Evolutionary conservation across 2,329 filamentous ascomycete genomes (phyloP), one percentile per base, ranked within the genome.

Genomic region (Aureobasidium vineae): DNA sequence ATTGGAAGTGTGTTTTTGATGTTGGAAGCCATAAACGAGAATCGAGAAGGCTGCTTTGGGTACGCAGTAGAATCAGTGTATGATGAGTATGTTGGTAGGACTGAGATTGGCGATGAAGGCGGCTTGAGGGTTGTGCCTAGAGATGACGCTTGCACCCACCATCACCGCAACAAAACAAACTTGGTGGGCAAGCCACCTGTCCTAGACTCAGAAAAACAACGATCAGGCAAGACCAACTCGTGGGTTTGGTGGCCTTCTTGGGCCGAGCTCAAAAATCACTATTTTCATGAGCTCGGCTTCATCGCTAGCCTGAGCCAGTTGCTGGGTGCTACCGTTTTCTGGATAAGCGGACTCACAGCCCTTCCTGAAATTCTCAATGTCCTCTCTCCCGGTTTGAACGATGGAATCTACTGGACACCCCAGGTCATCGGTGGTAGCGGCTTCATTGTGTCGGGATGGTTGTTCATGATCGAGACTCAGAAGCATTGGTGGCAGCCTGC

Each of bases 381-480:
- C 10, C 75, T 89, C 69, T 81, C 80, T 38, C 75, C 78, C 11
- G 78, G 77, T 1, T 72, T 82, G 28, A 72, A 75, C 0, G 82
- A 87, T 67, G 84, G 85, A 4, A 79, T 85, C 5, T 89, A 83
- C 75, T 90, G 86, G 85, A 77, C 82, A 0, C 84, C 85, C 0
- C 84, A 89, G 71, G 83, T 89, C 7, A 76, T 89, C 2, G 87
- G 88, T 4, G 87, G 87, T 1, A 73, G 73, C 0, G 85, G 86
- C 5, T 90, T 90, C 75, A 83, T 89, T 67, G 71, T 87, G 28
- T 88, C 80, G 36, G 80, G 79, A 26, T 71, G 78, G 2, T 75
- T 90, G 1, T 89, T 88, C 75, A 88, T 88, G 82, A 71, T 90
- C 8, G 88, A 90, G 74, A 88, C 86, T 2, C 87, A 90, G 74